Percentiles rank a stretch among this genome's conserved stretches.
These are phyloP conservation scores for Chaetomium sp. DNA, from an alignment of 2,329 filamentous ascomycete species.

Conservation along the genomic window DNA sequence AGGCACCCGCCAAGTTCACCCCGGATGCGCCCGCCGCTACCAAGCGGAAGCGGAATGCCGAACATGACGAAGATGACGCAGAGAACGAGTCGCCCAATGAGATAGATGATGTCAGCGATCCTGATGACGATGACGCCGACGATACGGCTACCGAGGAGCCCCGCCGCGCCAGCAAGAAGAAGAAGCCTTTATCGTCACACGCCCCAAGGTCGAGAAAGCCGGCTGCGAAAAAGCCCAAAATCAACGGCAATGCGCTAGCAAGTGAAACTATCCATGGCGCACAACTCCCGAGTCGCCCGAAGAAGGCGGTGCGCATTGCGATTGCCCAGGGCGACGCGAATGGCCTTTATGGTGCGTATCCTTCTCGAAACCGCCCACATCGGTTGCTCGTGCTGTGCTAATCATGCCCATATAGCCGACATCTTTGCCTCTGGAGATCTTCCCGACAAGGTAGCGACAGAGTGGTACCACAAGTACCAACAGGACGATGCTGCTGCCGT, in stretches of 20 bases:
- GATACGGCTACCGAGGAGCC: conserved; percentile 52
- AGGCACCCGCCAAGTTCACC: conserved; percentile 61
- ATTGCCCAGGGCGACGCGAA: conserved; percentile 54
- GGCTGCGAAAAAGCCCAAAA: conserved; percentile 65
- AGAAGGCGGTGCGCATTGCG: conserved; percentile 58
- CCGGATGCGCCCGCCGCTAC: conserved; percentile 53
- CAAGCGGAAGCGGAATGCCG: conserved; percentile 60
- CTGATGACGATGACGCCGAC: conserved; percentile 45
- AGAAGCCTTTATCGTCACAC: conserved; percentile 46
- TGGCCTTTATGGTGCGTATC: conserved; percentile 56
- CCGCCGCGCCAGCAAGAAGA: conserved; percentile 41
- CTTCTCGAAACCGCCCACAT: neutral
- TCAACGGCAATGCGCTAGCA: conserved; percentile 54
- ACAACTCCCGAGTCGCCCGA: conserved; percentile 55
- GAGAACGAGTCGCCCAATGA: conserved; percentile 53
- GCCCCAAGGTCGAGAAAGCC: conserved; percentile 56
- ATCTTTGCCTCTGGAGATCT: conserved; percentile 63
- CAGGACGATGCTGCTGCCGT: conserved; percentile 57
- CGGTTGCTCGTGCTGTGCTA: conserved; percentile 35
- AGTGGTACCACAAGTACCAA: conserved; percentile 63
- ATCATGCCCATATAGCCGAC: conserved; percentile 51
- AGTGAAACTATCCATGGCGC: conserved; percentile 41
- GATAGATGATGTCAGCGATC: conserved; percentile 46
- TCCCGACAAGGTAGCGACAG: conserved; percentile 58
- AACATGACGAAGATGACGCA: conserved; percentile 50